phyloP scores from a whole-genome alignment of 2,329 filamentous ascomycete genomes.

The Epichloe aotearoae region DNA sequence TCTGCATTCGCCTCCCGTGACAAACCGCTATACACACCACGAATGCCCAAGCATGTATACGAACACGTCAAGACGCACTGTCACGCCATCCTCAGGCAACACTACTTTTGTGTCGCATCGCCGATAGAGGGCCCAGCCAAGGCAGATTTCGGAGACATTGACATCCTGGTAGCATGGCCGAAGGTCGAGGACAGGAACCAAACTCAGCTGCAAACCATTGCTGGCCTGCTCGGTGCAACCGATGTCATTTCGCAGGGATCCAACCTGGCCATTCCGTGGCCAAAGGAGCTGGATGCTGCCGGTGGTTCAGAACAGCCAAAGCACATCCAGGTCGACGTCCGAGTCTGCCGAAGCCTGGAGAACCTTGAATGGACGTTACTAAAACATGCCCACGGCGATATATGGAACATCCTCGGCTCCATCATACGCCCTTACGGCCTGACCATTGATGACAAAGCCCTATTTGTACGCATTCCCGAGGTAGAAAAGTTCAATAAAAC shows the following conservation, averaged over 20 bases:
- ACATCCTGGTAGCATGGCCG: slow-evolving; percentile 45
- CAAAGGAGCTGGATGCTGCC: slow-evolving; percentile 10
- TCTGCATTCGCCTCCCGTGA: slow-evolving; percentile 36
- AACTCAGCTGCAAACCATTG: slow-evolving; percentile 19
- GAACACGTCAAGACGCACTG: slow-evolving; percentile 31
- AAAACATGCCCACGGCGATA: slow-evolving; percentile 58
- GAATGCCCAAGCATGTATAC: slow-evolving; percentile 51
- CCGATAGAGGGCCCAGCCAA: slow-evolving; percentile 61
- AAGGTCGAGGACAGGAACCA: slow-evolving; percentile 6
- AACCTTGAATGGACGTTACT: slow-evolving; percentile 51
- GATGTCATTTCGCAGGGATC: slow-evolving; percentile 19
- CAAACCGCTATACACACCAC: slow-evolving; percentile 44
- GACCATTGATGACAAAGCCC: slow-evolving; percentile 46
- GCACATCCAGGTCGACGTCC: slow-evolving; percentile 58
- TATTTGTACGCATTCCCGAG: slow-evolving; percentile 54
- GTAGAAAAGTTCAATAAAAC: slow-evolving; percentile 48
- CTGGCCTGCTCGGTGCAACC: slow-evolving; percentile 30
- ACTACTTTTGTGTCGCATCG: slow-evolving; percentile 42
- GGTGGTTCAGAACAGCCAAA: background rate
- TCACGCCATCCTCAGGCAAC: slow-evolving; percentile 29
- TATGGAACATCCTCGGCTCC: slow-evolving; percentile 51
- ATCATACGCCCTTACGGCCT: slow-evolving; percentile 53
- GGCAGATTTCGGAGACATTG: slow-evolving; percentile 56
- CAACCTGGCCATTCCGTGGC: slow-evolving; percentile 45
- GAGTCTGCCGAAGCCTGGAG: slow-evolving; percentile 31